Evolutionary conservation across 768 basidiomycete genomes (phyloP), one percentile per base, ranked within the genome.

Genomic region (Thelephora ganbajun): DNA sequence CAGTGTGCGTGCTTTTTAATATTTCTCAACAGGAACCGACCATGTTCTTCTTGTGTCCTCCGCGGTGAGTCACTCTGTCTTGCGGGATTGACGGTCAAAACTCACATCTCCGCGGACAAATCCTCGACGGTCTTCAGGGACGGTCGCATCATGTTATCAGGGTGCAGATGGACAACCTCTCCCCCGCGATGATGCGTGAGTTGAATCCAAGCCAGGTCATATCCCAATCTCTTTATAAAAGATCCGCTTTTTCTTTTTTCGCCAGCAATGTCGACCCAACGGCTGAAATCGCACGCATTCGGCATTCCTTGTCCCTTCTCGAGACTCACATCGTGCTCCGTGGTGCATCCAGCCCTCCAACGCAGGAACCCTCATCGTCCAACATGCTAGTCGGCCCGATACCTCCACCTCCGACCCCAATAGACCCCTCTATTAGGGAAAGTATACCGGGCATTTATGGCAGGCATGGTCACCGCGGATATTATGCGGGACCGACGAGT

Each of bases 31-130:
- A 88, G 87, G 64, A 87, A 82, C 57, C 79, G 85, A 11, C 87
- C 87, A n/a, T 90, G 87, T 57, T 88, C 86, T 2, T 86, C 83
- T 16, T 90, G 87, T 61, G 85, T 89, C 42, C 68, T 89, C 54
- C 71, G 87, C 66, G 87, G 85, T 79, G 47, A 50, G 74, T 44
- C 30, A 30, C 14, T 43, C 16, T 43, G 30, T 30, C 35, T 34
- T 23, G 11, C 34, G 33, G 19, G 19, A 26, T 36, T 34, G 14
- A 19, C 35, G 5, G 39, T 43, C 19, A 16, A 46, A 22, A 16
- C 54, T 35, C 33, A n/a, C 33, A 9, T 33, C 30, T 19, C 22
- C 19, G 39, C 52, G 37, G 37, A 52, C 46, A 30, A 51, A n/a
- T 14, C 46, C 45, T 50, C 49, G n/a, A 18, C 49, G 23, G 44